Percentiles rank a stretch among this genome's conserved stretches.
phyloP scores from a whole-genome alignment of 805 yeast species.

The Candida bentonensis region DNA sequence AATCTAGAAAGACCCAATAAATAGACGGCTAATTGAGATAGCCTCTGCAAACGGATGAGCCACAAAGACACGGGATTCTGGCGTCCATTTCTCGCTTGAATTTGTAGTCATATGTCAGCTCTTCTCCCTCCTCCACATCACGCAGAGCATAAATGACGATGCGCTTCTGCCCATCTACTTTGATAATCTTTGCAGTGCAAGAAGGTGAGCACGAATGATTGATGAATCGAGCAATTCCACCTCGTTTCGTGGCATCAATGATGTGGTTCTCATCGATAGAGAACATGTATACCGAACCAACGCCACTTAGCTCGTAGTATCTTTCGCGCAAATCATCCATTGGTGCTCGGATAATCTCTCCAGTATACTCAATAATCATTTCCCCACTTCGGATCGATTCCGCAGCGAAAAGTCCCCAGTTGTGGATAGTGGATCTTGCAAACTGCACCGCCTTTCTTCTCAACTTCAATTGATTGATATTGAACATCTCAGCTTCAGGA shows the following conservation, averaged over 20 bases:
- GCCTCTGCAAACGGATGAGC: conserved; percentile 90
- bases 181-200: conserved; percentile 91
- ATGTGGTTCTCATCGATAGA: conserved; percentile 89
- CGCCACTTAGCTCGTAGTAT: conserved; percentile 74
- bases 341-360: conserved; percentile 85
- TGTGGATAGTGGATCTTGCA: conserved; percentile 93
- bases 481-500: conserved; percentile 77
- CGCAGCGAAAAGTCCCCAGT: conserved; percentile 94
- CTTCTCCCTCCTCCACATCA: conserved; percentile 63
- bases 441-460: conserved; percentile 91
- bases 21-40: conserved; percentile 43
- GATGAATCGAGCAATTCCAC: conserved; percentile 93
- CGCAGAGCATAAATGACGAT: conserved; percentile 88
- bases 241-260: conserved; percentile 92
- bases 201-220: conserved; percentile 97
- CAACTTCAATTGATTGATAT: conserved; percentile 75
- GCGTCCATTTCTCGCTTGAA: conserved; percentile 85
- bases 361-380: conserved; percentile 96
- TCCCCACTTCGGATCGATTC: conserved; percentile 94
- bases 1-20: background rate
- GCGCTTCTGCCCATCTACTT: conserved; percentile 85
- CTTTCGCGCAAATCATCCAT: conserved; percentile 88
- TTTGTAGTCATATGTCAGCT: conserved; percentile 89
- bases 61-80: conserved; percentile 84
- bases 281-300: conserved; percentile 88